Evolutionary conservation across 2,329 filamentous ascomycete species (phyloP), one percentile per base, ranked within the genome.

Genomic region (Apiospora rasikravindrae): DNA sequence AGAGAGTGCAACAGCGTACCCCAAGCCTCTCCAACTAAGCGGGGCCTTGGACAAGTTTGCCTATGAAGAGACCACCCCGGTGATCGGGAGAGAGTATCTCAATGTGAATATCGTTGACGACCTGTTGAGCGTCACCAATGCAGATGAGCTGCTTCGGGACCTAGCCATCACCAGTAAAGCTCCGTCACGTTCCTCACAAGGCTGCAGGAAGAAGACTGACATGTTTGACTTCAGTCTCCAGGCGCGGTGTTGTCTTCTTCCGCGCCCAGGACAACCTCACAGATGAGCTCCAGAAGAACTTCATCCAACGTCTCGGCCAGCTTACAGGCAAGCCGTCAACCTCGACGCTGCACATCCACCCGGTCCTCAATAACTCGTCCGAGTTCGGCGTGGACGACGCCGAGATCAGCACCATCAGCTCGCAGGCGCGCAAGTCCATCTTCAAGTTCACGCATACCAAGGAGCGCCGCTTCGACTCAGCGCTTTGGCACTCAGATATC

Each of bases 211-310:
- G 44, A 26, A 42, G 16, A 29, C 42, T 26, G 45, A 75, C 73
- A 26, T 69, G 71, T 29, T 24, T 13, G 49, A 44, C 24, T 19
- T 22, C 37, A 90, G 89, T 91, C 74, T 90, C 90, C 0, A 86
- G 88, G 74, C 85, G 90, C 19, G 89, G 89, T 1, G 90, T 92
- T 2, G 89, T 92, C 53, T 91, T 92, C 80, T 90, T 92, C 79
- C 87, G 90, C 19, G 83, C 85, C 13, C 90, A 92, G 73, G 82
- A 89, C 76, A 84, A 86, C 74, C 80, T 91, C 7, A 85, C 84
- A 75, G 86, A 91, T 75, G 87, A 88, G 0, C 83, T 90, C 7
- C 89, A 91, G 76, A 92, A 92, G 80, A 80, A 86, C 33, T 81
- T 93, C 0, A 87, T 89, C 45, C 84, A 89, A 16, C 84, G 86